phyloP scores from a whole-genome alignment of 1,284 basidiomycete species.

The Meira miltonrushii region DNA sequence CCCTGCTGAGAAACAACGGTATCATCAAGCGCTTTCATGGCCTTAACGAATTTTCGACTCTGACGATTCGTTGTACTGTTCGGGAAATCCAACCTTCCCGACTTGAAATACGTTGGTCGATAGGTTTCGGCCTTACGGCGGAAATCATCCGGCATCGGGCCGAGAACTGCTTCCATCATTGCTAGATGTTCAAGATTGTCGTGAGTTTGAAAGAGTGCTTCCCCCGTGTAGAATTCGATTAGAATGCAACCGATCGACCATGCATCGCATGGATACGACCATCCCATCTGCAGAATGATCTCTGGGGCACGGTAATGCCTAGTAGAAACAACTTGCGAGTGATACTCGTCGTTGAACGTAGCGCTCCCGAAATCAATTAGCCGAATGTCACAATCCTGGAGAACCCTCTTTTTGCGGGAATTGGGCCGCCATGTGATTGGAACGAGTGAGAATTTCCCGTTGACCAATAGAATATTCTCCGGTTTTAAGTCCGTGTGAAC shows the following conservation, averaged over 20 bases:
- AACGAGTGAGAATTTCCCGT: constrained; percentile 64
- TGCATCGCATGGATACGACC: constrained; percentile 97
- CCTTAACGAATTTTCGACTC: constrained; percentile 87
- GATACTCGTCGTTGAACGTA: constrained; percentile 96
- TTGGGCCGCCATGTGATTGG: constrained; percentile 33
- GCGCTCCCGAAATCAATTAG: constrained; percentile 98
- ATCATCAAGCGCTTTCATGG: constrained; percentile 76
- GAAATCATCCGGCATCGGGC: constrained; percentile 85
- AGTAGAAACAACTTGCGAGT: constrained; percentile 94
- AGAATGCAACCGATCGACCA: constrained; percentile 98
- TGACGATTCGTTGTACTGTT: constrained; percentile 77
- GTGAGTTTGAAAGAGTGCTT: constrained; percentile 96
- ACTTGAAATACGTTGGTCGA: constrained; percentile 89
- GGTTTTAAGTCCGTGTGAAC: constrained; percentile 99
- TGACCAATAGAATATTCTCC: constrained; percentile 73
- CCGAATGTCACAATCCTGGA: constrained; percentile 84
- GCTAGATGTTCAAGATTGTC: constrained; percentile 98
- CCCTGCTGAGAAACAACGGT: constrained; percentile 62
- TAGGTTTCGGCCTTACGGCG: constrained; percentile 57
- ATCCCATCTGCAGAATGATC: constrained; percentile 90
- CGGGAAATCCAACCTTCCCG: constrained; percentile 81
- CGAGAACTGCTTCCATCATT: constrained; percentile 99
- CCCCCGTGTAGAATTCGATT: constrained; percentile 95
- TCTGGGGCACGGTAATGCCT: constrained; percentile 98
- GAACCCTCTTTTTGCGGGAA: constrained; percentile 56